phyloP scores from a whole-genome alignment of 305 asterid genomes.

The Fraxinus nigra region DNA sequence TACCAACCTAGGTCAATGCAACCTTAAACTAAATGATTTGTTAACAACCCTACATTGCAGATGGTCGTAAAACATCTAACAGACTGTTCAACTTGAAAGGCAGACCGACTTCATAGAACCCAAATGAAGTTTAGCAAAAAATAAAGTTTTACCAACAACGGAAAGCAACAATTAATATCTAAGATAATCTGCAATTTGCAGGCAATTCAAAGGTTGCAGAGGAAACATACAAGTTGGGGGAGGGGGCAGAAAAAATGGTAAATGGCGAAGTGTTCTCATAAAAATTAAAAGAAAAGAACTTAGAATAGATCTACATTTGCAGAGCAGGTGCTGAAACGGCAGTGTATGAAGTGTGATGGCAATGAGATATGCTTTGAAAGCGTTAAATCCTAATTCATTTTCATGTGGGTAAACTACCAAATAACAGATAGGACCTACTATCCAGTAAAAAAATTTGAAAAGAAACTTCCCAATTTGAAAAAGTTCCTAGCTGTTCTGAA shows the following conservation, averaged over 20 bases:
- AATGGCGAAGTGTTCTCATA: neutral
- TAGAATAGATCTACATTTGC: neutral
- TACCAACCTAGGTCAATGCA: neutral
- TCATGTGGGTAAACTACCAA: neutral
- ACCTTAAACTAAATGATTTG: neutral
- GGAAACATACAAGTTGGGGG: neutral
- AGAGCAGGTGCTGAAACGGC: neutral
- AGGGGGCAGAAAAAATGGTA: neutral
- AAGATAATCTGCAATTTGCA: neutral
- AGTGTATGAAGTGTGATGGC: neutral
- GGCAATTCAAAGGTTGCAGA: neutral
- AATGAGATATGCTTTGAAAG: constrained; percentile 16
- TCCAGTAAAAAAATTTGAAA: constrained; percentile 16
- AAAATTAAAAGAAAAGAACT: neutral
- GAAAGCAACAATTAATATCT: neutral
- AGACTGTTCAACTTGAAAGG: constrained; percentile 13
- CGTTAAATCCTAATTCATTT: constrained; percentile 4
- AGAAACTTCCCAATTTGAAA: constrained; percentile 6
- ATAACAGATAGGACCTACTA: constrained; percentile 12
- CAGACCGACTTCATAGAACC: neutral
- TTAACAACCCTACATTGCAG: neutral
- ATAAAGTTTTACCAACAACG: neutral
- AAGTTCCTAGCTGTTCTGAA: constrained; percentile 15
- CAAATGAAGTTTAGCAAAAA: constrained; percentile 3
- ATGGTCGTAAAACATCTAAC: constrained; percentile 3